A percentile compares a stretch with the other conserved stretches of the same genome.
phyloP scores from a whole-genome alignment of 2,329 filamentous ascomycete genomes.

The Pseudogymnoascus sp. region DNA sequence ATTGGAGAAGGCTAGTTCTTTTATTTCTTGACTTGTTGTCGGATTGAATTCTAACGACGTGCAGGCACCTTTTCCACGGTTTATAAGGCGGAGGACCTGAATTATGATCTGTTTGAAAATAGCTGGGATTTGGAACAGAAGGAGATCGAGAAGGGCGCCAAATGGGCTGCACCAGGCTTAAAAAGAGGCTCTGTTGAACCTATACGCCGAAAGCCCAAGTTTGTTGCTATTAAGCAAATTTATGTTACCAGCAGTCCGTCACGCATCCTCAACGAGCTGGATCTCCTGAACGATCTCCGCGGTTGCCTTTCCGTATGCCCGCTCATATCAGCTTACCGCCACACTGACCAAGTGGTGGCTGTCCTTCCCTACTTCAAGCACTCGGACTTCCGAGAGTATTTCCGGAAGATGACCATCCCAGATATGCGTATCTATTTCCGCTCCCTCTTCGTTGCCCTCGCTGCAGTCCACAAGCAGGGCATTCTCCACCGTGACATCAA shows the following conservation, averaged over 20 bases:
- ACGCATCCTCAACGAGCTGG: slow-evolving; percentile 92
- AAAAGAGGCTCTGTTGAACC: slow-evolving; percentile 39
- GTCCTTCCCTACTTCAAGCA: slow-evolving; percentile 94
- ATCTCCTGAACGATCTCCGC: slow-evolving; percentile 80
- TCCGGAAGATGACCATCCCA: slow-evolving; percentile 75
- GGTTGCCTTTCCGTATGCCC: slow-evolving; percentile 83
- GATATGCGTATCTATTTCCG: slow-evolving; percentile 88
- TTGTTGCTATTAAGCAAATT: slow-evolving; percentile 97
- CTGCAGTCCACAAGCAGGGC: slow-evolving; percentile 70
- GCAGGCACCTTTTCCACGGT: slow-evolving; percentile 95
- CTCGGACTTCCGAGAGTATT: slow-evolving; percentile 90
- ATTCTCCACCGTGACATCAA: slow-evolving; percentile 97
- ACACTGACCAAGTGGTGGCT: slow-evolving; percentile 89
- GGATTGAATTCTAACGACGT: slow-evolving; percentile 14
- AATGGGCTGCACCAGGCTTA: slow-evolving; percentile 62
- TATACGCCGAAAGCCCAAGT: slow-evolving; percentile 53
- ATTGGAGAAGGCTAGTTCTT: slow-evolving; percentile 76
- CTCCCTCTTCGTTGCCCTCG: slow-evolving; percentile 77
- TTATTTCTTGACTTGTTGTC: neutral
- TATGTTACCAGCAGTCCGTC: slow-evolving; percentile 94
- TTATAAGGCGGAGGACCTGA: slow-evolving; percentile 93
- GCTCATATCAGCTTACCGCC: slow-evolving; percentile 91
- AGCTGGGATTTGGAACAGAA: slow-evolving; percentile 71
- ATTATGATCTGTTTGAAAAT: slow-evolving; percentile 77
- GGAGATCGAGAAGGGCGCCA: slow-evolving; percentile 54